Evolutionary conservation across 352 stramenopile species (phyloP).

Genomic region (Globisporangium okanoganense): DNA sequence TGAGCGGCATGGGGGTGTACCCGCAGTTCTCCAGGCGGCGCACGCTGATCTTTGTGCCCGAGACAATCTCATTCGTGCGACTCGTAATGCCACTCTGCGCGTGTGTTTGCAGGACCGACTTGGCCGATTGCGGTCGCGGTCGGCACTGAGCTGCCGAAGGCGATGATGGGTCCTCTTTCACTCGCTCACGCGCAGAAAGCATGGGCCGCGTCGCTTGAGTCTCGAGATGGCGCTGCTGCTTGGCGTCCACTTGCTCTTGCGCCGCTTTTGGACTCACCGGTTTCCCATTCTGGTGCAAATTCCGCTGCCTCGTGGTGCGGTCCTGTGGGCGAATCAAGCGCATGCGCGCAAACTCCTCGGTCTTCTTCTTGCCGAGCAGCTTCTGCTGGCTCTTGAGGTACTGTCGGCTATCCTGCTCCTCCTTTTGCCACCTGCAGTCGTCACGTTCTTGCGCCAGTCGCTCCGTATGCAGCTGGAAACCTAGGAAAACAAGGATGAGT

Average conservation of each 20-base stretch:
- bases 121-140: conserved; percentile 45
- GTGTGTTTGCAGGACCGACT: conserved; percentile 28
- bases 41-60: conserved; percentile 26
- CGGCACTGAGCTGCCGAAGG: not conserved
- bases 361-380: conserved; percentile 46
- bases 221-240: not conserved
- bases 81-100: not conserved
- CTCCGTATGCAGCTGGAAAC: conserved; percentile 6
- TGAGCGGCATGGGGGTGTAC: conserved; percentile 26
- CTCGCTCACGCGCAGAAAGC: conserved; percentile 21
- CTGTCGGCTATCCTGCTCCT: conserved; percentile 26
- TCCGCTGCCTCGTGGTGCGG: conserved; percentile 25
- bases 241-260: not conserved
- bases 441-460: conserved; percentile 6
- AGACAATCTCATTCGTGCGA: conserved; percentile 2
- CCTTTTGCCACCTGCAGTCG: conserved; percentile 8
- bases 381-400: conserved; percentile 34
- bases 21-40: conserved; percentile 28
- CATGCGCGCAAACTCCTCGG: conserved; percentile 42
- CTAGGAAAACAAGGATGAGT: not conserved
- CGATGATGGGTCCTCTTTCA: not conserved
- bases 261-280: not conserved
- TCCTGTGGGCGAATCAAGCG: conserved; percentile 40
- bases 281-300: conserved; percentile 44
- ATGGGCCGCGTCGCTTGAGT: conserved; percentile 6